phyloP scores from a whole-genome alignment of 306 rosid species.

The Arachis hypogaea region DNA sequence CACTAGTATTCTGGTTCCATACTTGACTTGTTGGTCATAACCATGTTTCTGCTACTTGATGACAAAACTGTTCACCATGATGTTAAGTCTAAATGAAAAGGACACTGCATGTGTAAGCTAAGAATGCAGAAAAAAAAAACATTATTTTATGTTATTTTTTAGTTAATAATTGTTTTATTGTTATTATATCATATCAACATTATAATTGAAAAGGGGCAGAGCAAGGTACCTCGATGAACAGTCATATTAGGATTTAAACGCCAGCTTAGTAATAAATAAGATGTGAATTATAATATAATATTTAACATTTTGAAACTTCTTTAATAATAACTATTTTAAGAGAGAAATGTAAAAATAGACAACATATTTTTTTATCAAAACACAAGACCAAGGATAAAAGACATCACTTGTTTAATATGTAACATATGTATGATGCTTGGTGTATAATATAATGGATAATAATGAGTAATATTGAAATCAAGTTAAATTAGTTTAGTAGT shows the following conservation, averaged over 20 bases:
- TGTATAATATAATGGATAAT: too few relatives aligned
- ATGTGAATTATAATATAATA: too few relatives aligned
- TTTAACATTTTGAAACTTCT: too few relatives aligned
- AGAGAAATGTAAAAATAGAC: too few relatives aligned
- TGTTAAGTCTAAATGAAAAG: conserved; percentile 28
- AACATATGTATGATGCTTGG: too few relatives aligned
- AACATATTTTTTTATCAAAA: too few relatives aligned
- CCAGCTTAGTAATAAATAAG: too few relatives aligned
- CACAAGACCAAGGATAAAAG: too few relatives aligned
- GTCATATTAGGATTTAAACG: not conserved
- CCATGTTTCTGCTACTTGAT: conserved; percentile 24
- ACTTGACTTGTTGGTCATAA: conserved; percentile 33
- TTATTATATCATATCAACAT: not conserved
- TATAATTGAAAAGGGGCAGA: not conserved
- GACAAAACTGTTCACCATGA: conserved; percentile 28
- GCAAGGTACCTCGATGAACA: not conserved
- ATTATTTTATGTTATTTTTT: not conserved
- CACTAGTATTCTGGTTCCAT: not conserved
- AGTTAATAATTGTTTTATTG: not conserved
- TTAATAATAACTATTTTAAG: too few relatives aligned
- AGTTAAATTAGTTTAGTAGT: too few relatives aligned
- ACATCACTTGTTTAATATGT: too few relatives aligned
- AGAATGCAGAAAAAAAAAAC: not conserved
- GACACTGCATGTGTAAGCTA: conserved; percentile 13
- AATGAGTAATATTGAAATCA: too few relatives aligned